Conservation (phyloP, 768 basidiomycete genomes). For the Termitomyces sp. region DNA sequence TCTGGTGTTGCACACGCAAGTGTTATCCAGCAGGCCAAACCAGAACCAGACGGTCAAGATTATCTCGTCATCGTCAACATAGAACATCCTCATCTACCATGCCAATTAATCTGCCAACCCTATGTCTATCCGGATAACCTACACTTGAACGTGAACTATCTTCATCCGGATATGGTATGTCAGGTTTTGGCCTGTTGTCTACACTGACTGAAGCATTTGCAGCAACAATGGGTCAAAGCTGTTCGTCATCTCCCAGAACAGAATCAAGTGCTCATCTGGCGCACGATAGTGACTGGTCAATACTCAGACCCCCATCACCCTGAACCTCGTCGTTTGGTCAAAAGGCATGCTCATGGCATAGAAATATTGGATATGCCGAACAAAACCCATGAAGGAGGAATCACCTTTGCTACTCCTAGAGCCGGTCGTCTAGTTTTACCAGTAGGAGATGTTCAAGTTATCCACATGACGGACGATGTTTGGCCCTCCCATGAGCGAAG, state of each 20-base stretch:
- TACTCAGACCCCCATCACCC: neutral
- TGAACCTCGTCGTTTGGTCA: neutral
- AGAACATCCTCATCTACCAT: neutral
- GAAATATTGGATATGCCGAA: neutral
- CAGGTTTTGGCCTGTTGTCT: neutral
- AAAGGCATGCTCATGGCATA: neutral
- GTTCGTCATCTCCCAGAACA: conserved; percentile 51
- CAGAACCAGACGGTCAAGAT: neutral
- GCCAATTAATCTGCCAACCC: neutral
- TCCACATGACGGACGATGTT: conserved; percentile 39
- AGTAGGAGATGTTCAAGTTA: conserved; percentile 12
- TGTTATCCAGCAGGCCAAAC: neutral
- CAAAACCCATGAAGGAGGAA: neutral
- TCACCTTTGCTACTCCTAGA: neutral
- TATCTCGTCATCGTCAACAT: neutral
- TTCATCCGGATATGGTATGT: neutral
- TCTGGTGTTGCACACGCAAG: neutral
- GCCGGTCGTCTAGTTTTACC: neutral
- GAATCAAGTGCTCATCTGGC: conserved; percentile 49
- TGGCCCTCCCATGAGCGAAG: conserved; percentile 24
- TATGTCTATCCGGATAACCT: too few species aligned
- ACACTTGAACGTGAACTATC: neutral
- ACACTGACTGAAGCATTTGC: neutral
- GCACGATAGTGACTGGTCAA: conserved; percentile 12
- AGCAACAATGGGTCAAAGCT: conserved; percentile 49